phyloP scores from a whole-genome alignment of 2,329 filamentous ascomycete species.

The Cladobotryum protrusum region DNA sequence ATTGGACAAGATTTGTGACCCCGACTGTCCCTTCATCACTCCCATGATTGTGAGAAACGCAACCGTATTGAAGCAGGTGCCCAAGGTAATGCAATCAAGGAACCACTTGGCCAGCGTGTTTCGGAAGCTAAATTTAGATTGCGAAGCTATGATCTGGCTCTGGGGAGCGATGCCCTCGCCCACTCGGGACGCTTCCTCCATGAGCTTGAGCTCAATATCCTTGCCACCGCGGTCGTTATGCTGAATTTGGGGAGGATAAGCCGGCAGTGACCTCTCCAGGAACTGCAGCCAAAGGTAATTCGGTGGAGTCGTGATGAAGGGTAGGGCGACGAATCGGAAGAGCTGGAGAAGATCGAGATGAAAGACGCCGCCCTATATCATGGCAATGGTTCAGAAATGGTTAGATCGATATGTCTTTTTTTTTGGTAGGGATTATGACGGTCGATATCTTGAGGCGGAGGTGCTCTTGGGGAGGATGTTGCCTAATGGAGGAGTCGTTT shows the following conservation, averaged over 20 bases:
- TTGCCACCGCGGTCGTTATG: constrained; percentile 10
- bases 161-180: constrained; percentile 9
- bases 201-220: constrained; percentile 25
- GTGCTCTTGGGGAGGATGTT: too few species aligned
- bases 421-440: too few species aligned
- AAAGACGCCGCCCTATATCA: constrained; percentile 27
- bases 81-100: constrained; percentile 43
- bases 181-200: constrained; percentile 18
- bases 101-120: constrained; percentile 46
- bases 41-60: constrained; percentile 44
- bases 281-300: constrained; percentile 54
- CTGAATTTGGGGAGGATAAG: constrained; percentile 26
- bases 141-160: constrained; percentile 10
- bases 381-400: too few species aligned
- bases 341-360: constrained; percentile 42
- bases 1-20: constrained; percentile 31
- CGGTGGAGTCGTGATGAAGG: constrained; percentile 48
- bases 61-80: constrained; percentile 40
- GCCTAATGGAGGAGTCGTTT: neutral
- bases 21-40: constrained; percentile 35
- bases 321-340: constrained; percentile 47
- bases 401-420: too few species aligned
- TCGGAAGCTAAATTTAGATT: constrained; percentile 32
- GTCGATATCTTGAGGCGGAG: too few species aligned
- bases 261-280: constrained; percentile 48